Evolutionary conservation across 108 stramenopile genomes (phyloP), one percentile per base, ranked within the genome.

Genomic region (Cyclotella baltica): DNA sequence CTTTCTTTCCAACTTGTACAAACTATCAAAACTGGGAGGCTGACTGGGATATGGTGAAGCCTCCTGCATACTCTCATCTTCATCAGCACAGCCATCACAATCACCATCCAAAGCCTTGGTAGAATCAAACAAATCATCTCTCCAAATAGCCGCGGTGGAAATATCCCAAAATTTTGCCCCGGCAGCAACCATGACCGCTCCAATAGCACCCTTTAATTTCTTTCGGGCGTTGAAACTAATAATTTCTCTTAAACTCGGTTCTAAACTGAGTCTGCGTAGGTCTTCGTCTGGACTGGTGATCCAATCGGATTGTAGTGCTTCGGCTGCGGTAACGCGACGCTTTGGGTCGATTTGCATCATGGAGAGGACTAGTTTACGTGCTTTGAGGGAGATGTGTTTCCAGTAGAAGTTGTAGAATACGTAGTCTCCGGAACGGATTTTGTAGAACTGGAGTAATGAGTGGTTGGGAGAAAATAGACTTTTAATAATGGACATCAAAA

Each of bases 361-460:
- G 23, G 76, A 67, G 16, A 85, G 52, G 29, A 98, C 91, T 31
- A 98, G 79, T 65, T 94, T 88, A 57, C 95, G 91, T 33, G 93
- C 94, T 16, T 89, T 86, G 11, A 85, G 52, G 46, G 87, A 88
- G 59, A 96, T 83, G 33, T 87, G 69, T 18, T 66, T 58, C 94
- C 94, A 98, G 47, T 88, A 83, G 40, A 69, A 65, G 9, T 92
- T 81, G 48, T 95, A 88, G 74, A 96, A 96, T 6, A 84, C 80
- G 66, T 80, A 92, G 62, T 93, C 91, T 3, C 83, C 90, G 3
- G 89, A 89, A 10, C 92, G 81, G 66, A 93, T 91, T 67, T 92
- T 91, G 29, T 89, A 88, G 75, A 92, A 93, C 61, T 62, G 20
- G 20, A 57, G 22, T 1, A 48, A 16, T n/a, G 6, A 48, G 2